Percentiles rank a stretch among this genome's conserved stretches.
Conservation (phyloP, 2,329 filamentous ascomycete genomes). For the Calonectria ilicicola region DNA sequence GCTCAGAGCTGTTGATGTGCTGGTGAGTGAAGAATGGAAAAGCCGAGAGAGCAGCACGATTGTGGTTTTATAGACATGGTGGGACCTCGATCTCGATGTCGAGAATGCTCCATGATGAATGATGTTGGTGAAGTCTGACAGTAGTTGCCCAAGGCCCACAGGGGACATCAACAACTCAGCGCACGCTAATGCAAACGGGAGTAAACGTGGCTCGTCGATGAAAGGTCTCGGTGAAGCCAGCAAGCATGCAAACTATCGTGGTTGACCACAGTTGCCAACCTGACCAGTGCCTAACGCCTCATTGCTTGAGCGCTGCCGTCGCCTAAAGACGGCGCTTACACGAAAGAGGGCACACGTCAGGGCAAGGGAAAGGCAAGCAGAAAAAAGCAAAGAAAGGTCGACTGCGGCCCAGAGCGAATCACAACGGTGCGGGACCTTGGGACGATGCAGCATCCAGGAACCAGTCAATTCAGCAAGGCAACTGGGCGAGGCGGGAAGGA, state of each 20-base stretch:
- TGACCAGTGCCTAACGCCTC: conserved; percentile 12
- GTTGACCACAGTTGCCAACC: neutral
- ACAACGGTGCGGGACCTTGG: neutral
- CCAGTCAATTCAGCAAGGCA: neutral
- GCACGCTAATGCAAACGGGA: conserved; percentile 15
- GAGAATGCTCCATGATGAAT: neutral
- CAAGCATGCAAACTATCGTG: conserved; percentile 9
- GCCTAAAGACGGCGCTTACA: neutral
- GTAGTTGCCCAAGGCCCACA: conserved; percentile 16
- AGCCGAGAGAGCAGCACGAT: neutral
- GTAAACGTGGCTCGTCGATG: conserved; percentile 10
- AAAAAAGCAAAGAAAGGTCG: neutral
- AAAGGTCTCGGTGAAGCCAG: conserved; percentile 6
- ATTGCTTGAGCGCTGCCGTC: neutral
- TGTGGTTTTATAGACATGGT: neutral
- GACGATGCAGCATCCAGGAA: neutral
- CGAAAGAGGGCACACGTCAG: neutral
- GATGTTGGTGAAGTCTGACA: neutral
- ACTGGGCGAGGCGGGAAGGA: neutral
- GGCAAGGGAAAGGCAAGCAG: neutral
- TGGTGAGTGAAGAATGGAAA: neutral
- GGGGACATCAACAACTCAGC: conserved; percentile 7
- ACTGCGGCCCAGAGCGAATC: neutral
- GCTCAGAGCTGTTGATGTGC: neutral
- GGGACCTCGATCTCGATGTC: neutral